A percentile compares a stretch with the other conserved stretches of the same genome.
Evolutionary conservation across 148 eudicot genomes (phyloP).

Genomic region (Rhododendron griersonianum): DNA sequence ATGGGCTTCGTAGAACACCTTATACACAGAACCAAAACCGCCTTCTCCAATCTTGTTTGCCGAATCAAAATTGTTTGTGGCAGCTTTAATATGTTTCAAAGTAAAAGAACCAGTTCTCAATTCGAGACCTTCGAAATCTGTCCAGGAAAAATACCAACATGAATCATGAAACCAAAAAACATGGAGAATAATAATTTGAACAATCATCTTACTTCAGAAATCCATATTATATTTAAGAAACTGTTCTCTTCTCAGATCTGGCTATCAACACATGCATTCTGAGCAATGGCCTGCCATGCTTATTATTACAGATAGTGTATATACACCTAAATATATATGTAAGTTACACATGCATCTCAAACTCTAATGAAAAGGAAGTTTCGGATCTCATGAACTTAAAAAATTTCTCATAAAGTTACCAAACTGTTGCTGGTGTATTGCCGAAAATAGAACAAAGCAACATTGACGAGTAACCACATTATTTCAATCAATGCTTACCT

Average conservation of each 20-base stretch:
- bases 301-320: neutral
- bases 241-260: neutral
- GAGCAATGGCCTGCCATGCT: neutral
- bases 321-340: neutral
- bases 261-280: neutral
- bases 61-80: constrained; percentile 43
- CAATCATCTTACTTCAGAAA: neutral
- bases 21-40: constrained; percentile 60
- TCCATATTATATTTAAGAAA: neutral
- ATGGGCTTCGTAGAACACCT: constrained; percentile 22
- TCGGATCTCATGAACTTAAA: neutral
- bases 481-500: constrained; percentile 16
- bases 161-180: neutral
- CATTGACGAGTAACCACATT: neutral
- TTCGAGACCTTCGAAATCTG: constrained; percentile 42
- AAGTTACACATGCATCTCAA: neutral
- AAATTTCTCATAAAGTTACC: neutral
- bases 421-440: neutral
- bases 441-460: neutral
- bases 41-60: constrained; percentile 59
- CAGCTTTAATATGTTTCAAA: constrained; percentile 38
- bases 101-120: constrained; percentile 35
- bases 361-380: neutral
- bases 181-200: neutral
- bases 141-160: neutral